Conservation (phyloP, 2,329 filamentous ascomycete species). For the Ilyonectria mors-panacis region DNA sequence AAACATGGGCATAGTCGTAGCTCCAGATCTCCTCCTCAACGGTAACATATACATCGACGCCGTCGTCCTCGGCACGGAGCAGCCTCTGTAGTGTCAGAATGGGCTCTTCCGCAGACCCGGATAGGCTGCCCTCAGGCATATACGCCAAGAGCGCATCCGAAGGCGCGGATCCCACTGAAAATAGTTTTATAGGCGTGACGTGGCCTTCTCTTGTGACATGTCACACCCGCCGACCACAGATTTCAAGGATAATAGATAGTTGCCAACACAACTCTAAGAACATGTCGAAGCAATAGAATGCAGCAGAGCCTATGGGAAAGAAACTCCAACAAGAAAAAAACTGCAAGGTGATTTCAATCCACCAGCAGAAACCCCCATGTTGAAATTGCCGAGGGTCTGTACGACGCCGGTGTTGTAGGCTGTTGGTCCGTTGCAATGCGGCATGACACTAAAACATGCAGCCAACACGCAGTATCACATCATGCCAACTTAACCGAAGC, state of each 20-base stretch:
- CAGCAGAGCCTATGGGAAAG: neutral
- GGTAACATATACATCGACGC: neutral
- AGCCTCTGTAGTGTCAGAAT: neutral
- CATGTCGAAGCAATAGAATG: neutral
- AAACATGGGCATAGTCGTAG: no score
- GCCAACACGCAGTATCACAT: neutral
- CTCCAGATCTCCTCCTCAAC: no score
- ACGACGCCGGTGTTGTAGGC: neutral
- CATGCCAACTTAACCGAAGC: neutral
- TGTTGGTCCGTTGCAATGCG: neutral
- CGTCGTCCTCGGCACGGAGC: neutral
- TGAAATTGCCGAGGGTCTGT: neutral
- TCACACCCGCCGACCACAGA: neutral
- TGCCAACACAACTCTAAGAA: neutral
- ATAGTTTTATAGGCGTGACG: neutral
- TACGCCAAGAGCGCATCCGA: neutral
- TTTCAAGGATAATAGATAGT: neutral
- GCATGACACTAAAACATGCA: neutral
- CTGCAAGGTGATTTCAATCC: neutral
- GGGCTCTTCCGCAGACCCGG: neutral
- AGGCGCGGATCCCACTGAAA: neutral
- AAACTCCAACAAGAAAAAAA: neutral
- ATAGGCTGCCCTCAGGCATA: neutral
- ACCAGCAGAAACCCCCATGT: neutral
- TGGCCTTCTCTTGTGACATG: neutral